Conservation (phyloP, 1,284 basidiomycete species). For the Agaricales sp. region DNA sequence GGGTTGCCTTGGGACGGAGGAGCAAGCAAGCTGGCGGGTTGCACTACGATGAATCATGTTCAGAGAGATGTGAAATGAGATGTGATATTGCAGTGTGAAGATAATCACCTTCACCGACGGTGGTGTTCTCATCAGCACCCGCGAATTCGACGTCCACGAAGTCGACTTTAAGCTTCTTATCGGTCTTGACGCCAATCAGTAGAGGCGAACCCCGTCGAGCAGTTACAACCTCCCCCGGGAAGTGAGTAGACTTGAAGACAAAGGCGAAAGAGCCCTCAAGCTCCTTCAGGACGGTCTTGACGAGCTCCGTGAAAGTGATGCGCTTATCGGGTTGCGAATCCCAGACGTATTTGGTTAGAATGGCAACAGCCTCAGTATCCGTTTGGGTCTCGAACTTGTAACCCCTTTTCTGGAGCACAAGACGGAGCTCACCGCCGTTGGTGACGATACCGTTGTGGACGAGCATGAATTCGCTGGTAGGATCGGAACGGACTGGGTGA, state of each 20-base stretch:
- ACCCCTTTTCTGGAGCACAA: conserved; percentile 93
- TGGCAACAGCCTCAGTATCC: conserved; percentile 96
- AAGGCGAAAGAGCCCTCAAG: conserved; percentile 99
- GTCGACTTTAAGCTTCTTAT: conserved; percentile 99
- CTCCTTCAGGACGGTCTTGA: conserved; percentile 97
- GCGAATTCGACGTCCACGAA: conserved; percentile 98
- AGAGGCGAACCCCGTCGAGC: conserved; percentile 96
- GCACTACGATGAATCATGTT: conserved; percentile 29
- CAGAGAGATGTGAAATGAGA: not conserved
- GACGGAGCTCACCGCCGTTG: conserved; percentile 83
- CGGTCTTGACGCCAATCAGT: conserved; percentile 97
- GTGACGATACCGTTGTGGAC: conserved; percentile 99
- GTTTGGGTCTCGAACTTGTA: conserved; percentile 95
- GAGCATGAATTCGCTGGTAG: conserved; percentile 77
- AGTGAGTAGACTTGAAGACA: conserved; percentile 97
- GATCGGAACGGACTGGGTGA: conserved; percentile 90
- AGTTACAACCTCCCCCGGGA: conserved; percentile 92
- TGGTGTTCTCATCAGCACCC: conserved; percentile 55
- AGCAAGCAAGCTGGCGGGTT: conserved; percentile 55
- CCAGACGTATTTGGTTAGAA: conserved; percentile 94
- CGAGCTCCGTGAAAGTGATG: conserved; percentile 82
- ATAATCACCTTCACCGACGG: conserved; percentile 50
- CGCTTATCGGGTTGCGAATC: conserved; percentile 88
- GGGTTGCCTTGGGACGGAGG: conserved; percentile 45
- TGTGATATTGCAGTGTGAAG: conserved; percentile 1